phyloP scores from a whole-genome alignment of 176 grass and related monocot species.

The Dactylis glomerata region DNA sequence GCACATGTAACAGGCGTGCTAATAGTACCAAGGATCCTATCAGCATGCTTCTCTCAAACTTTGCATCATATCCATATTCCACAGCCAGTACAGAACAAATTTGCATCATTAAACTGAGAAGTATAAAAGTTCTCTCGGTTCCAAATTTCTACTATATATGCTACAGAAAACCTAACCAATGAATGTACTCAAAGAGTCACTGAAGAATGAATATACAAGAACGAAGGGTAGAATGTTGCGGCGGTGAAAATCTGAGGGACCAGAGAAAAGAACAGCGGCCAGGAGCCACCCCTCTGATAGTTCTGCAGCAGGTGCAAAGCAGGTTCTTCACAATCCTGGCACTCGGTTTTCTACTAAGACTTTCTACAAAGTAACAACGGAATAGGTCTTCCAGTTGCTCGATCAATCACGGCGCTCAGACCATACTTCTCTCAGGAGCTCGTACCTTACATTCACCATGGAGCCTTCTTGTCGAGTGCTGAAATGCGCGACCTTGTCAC shows the following conservation, averaged over 20 bases:
- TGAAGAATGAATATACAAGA: constrained; percentile 19
- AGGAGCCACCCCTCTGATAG: neutral
- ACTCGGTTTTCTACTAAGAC: neutral
- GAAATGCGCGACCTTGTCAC: neutral
- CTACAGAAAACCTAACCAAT: neutral
- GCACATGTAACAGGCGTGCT: neutral
- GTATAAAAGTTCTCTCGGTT: neutral
- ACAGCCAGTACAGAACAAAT: neutral
- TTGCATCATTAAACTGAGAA: neutral
- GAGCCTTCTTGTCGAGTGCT: constrained; percentile 1
- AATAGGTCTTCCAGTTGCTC: neutral
- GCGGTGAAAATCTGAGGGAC: neutral
- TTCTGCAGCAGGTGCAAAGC: neutral
- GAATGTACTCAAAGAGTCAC: neutral
- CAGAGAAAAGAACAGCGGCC: neutral
- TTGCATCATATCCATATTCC: neutral
- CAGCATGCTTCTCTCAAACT: neutral
- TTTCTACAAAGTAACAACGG: neutral
- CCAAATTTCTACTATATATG: neutral
- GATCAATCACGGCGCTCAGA: constrained; percentile 22
- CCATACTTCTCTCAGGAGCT: constrained; percentile 71
- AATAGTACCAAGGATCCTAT: neutral
- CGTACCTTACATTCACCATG: constrained; percentile 48
- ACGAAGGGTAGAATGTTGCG: neutral
- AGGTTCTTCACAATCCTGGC: neutral